phyloP scores from a whole-genome alignment of 768 basidiomycete species.

The Tricholoma matsutake region DNA sequence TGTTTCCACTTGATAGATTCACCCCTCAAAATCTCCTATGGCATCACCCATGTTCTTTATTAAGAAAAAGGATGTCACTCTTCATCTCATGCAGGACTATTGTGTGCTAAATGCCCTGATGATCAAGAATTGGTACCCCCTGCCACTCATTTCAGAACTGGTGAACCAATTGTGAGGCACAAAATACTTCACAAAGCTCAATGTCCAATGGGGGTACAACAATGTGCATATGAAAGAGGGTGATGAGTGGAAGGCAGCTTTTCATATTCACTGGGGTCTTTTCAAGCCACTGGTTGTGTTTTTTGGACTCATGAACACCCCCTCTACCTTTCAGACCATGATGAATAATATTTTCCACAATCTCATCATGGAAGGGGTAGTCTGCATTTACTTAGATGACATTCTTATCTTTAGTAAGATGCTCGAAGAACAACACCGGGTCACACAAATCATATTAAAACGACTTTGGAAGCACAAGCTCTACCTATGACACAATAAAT shows the following conservation, averaged over 20 bases:
- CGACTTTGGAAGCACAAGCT: too few species aligned
- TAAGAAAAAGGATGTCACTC: conserved; percentile 32
- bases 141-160: conserved; percentile 20
- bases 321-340: conserved; percentile 36
- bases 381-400: too few species aligned
- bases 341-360: conserved; percentile 12
- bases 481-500: too few species aligned
- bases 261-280: conserved; percentile 26
- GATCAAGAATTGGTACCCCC: conserved; percentile 12
- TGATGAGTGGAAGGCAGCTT: conserved; percentile 41
- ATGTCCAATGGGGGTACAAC: conserved; percentile 38
- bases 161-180: conserved; percentile 22
- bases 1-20: not conserved
- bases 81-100: conserved; percentile 33
- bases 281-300: conserved; percentile 38
- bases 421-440: not conserved
- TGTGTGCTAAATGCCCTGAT: conserved; percentile 22
- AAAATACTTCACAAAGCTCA: conserved; percentile 34
- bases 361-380: not conserved
- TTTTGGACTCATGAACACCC: conserved; percentile 30
- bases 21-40: not conserved
- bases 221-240: too few species aligned
- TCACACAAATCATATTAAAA: not conserved
- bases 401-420: too few species aligned
- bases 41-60: conserved; percentile 21